phyloP scores from a whole-genome alignment of 164 flowering plant genomes.

The Saururus chinensis region DNA sequence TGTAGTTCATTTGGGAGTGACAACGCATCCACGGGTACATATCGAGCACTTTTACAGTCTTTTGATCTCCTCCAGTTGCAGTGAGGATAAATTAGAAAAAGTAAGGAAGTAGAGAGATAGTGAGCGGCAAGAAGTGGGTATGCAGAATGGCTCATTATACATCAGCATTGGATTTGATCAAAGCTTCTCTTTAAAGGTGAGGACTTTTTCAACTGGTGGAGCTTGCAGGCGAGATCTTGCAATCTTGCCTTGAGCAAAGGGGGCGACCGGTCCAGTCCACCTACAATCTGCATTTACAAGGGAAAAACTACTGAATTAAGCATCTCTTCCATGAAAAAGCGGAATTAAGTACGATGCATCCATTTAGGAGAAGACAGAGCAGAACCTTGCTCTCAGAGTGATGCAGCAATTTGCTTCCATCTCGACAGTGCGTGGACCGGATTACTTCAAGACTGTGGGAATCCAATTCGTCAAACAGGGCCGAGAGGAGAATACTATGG shows the following conservation, averaged over 20 bases:
- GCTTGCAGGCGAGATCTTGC: constrained; percentile 20
- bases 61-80: too few species aligned
- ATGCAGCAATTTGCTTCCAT: constrained; percentile 21
- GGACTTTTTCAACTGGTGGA: constrained; percentile 12
- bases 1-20: too few species aligned
- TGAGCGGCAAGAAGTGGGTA: too few species aligned
- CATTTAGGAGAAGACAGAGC: too few species aligned
- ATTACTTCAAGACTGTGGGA: constrained; percentile 15
- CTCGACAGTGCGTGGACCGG: constrained; percentile 21
- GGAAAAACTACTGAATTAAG: neutral
- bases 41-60: too few species aligned
- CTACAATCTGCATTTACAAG: neutral
- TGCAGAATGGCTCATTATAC: too few species aligned
- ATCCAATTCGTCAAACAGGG: constrained; percentile 18
- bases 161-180: constrained; percentile 12
- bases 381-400: constrained; percentile 26
- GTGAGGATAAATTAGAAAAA: too few species aligned
- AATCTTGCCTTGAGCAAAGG: constrained; percentile 12
- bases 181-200: constrained; percentile 13
- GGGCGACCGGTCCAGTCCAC: constrained; percentile 15
- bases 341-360: neutral
- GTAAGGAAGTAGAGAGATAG: too few species aligned
- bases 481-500: constrained; percentile 11
- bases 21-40: too few species aligned
- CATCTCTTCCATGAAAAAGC: neutral